Base-by-base conservation (phyloP, 257 asterid species). In the Solanum raphanifolium region DNA sequence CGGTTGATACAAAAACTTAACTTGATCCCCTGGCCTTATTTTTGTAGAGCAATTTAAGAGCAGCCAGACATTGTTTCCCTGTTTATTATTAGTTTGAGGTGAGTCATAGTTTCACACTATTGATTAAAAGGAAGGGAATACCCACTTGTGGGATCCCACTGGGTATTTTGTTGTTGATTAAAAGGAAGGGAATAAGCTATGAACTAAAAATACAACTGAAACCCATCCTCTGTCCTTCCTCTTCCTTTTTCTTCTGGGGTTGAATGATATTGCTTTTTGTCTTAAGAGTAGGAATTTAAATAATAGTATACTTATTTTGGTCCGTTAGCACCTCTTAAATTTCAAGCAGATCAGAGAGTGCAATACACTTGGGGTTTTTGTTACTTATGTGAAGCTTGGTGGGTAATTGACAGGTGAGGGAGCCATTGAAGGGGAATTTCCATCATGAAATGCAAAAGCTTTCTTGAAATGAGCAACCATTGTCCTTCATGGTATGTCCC, bases 371-470 rank as follows among this genome's bases (percentile, higher is more conserved):
- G 83, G 91, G 91, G 86, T 86, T 85, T 62, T 87, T 89, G 71
- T 86, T 83, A 91, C 94, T 91, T 82, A 90, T 90, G 88, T 90
- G 89, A 86, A 87, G 87, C 92, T 88, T 91, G 90, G 87, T 91
- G 92, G 93, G 90, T 88, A 91, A 86, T 73, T 86, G 84, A 86
- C 88, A 86, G 88, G 88, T 93, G 89, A 94, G 95, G 96, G 90
- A 94, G 96, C 94, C 87, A 89, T 86, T 88, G 93, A 89, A 89
- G 90, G 90, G 88, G 94, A 86, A 76, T 87, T 86, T 88, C 72
- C 88, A 74, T 90, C 90, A 25, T 92, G 89, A 84, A 75, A 84
- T 87, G 84, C 94, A 75, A 85, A 87, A 88, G 90, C 82, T 89
- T 74, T 87, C 84, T 87, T 89, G 88, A 89, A 87, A 83, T 58